Percentiles rank a stretch among this genome's conserved stretches.
These are phyloP conservation scores for Lachnellula occidentalis DNA, from an alignment of 2,329 filamentous ascomycete genomes.

Conservation along the genomic window DNA sequence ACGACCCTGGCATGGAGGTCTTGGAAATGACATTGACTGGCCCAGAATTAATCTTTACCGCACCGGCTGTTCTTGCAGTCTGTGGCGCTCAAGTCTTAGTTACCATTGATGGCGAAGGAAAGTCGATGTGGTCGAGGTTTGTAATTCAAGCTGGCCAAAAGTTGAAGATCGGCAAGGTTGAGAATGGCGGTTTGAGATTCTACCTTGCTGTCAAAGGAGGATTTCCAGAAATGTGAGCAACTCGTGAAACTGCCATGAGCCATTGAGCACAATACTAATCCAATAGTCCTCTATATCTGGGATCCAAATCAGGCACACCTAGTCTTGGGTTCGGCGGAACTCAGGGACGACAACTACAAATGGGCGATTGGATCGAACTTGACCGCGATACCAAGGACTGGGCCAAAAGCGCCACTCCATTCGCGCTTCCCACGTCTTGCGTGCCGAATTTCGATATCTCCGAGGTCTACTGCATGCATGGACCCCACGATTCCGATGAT, in stretches of 20 bases:
- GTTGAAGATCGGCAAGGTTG: slow-evolving; percentile 50
- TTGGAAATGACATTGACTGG: slow-evolving; percentile 57
- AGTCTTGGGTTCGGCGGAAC: slow-evolving; percentile 41
- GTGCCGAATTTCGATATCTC: slow-evolving; percentile 14
- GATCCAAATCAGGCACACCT: slow-evolving; percentile 40
- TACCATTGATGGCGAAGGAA: slow-evolving; percentile 41
- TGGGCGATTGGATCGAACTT: slow-evolving; percentile 15
- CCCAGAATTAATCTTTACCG: slow-evolving; percentile 51
- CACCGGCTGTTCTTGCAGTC: slow-evolving; percentile 48
- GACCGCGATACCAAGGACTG: neutral
- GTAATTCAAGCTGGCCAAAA: slow-evolving; percentile 38
- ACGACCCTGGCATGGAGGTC: slow-evolving; percentile 44
- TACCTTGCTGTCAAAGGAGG: slow-evolving; percentile 25
- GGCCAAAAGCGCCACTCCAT: slow-evolving; percentile 2
- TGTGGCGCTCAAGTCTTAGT: slow-evolving; percentile 51
- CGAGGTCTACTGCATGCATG: slow-evolving; percentile 29
- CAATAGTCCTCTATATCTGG: slow-evolving; percentile 32
- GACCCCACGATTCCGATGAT: slow-evolving; percentile 31
- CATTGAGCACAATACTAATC: slow-evolving; percentile 10
- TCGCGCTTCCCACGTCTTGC: slow-evolving; percentile 7
- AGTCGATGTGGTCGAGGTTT: slow-evolving; percentile 28
- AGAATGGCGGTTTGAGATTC: slow-evolving; percentile 46
- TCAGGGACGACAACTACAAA: slow-evolving; percentile 32
- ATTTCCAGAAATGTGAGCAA: neutral
- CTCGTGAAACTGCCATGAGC: slow-evolving; percentile 41